phyloP scores from a whole-genome alignment of 306 rosid genomes.

The Senna tora region DNA sequence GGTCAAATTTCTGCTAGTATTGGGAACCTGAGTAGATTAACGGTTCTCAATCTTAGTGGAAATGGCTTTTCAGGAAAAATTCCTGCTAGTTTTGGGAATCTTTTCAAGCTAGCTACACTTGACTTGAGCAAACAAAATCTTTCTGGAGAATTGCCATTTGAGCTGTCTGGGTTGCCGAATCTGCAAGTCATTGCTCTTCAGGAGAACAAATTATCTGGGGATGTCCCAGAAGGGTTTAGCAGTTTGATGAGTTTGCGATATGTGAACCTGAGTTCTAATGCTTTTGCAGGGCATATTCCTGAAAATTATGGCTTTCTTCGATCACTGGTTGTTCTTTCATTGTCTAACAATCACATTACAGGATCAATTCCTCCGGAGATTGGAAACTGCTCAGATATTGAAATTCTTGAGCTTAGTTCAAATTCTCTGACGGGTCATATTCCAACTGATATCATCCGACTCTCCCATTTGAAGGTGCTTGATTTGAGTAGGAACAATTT shows the following conservation, averaged over 20 bases:
- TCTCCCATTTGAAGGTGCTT: constrained; percentile 59
- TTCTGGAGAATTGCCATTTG: constrained; percentile 87
- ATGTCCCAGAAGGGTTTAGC: constrained; percentile 92
- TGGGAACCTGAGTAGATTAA: constrained; percentile 62
- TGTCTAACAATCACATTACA: constrained; percentile 66
- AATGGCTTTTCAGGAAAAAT: constrained; percentile 72
- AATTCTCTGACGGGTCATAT: constrained; percentile 63
- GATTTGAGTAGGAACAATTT: constrained; percentile 75
- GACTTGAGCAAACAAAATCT: constrained; percentile 86
- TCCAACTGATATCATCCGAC: constrained; percentile 72
- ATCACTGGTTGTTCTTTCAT: constrained; percentile 67
- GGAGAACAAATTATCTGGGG: constrained; percentile 74
- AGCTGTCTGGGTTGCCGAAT: constrained; percentile 86
- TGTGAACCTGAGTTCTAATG: constrained; percentile 78
- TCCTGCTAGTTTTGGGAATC: constrained; percentile 77
- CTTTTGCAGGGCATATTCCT: constrained; percentile 74
- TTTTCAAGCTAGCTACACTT: constrained; percentile 75
- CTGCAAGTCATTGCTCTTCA: constrained; percentile 77
- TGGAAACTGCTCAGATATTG: constrained; percentile 75
- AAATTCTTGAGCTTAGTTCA: constrained; percentile 63
- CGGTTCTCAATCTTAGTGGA: constrained; percentile 77
- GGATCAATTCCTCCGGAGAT: constrained; percentile 72
- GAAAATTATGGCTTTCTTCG: constrained; percentile 82
- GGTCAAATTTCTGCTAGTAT: constrained; percentile 56
- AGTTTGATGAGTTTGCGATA: constrained; percentile 72